Base-by-base conservation (phyloP, 2,329 filamentous ascomycete species). In the Coniochaeta prunicola region DNA sequence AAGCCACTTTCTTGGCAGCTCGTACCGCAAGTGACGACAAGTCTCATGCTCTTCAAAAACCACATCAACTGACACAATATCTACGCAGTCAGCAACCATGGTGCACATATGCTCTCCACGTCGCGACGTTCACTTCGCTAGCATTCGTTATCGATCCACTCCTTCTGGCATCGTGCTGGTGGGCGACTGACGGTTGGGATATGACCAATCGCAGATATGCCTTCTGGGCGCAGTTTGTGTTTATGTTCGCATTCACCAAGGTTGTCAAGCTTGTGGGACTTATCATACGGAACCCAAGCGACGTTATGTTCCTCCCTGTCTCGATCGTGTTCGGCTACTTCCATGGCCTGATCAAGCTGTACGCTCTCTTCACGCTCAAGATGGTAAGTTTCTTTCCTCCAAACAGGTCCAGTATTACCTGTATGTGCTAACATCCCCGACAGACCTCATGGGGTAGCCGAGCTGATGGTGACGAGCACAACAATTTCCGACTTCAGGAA, bases 381-480 rank as follows among this genome's bases (percentile, higher is more conserved):
- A 88, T 90, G 84, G 91, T 96, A 83, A 28, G 45, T 75, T 87
- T 21, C 24, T 56, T 75, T 87, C 34, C 24, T 56, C 12, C 53
- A 21, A n/a, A 13, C 53, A 21, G 7, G 9, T 28, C 4, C 30
- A 17, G 17, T 38, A n/a, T 4, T 13, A 36, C 7, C 15, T n/a
- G 21, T 59, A 36, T 13, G 60, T 63, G 56, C 62, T 53, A 36
- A 56, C 19, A 12, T 12, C 15, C 30, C 2, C 53, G 56, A 13
- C 70, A 97, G 92, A 97, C 92, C 50, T 93, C 92, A 57, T 97
- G 92, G 92, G 92, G 92, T 69, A 96, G 91, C 75, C 88, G 92
- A 74, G 90, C 91, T 67, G 92, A 94, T 67, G 92, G 91, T 69
- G 92, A 97, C 74, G 83, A 88, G 65, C 89, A 96, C 73, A 89